Evolutionary conservation across 306 rosid genomes (phyloP).

Genomic region (Prosopis cineraria): DNA sequence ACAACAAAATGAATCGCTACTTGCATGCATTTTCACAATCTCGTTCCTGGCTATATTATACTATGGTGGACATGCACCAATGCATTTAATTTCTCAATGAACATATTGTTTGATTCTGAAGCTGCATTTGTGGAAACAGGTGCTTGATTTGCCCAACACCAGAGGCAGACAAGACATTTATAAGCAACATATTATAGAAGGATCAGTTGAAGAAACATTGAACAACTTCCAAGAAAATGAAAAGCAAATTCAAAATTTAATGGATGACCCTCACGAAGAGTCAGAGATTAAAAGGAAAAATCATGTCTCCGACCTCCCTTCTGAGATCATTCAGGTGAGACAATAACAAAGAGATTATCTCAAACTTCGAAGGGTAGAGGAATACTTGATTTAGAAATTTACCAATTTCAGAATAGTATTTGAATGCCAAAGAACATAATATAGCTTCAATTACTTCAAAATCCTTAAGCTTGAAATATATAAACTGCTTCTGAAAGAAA

Average conservation of each 20-base stretch:
- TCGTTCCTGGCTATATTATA: neutral
- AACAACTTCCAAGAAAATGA: conserved; percentile 9
- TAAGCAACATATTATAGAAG: conserved; percentile 20
- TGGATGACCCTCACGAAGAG: conserved; percentile 25
- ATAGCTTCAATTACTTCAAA: neutral
- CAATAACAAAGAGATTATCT: neutral
- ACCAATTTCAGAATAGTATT: neutral
- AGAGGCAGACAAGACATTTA: conserved; percentile 19
- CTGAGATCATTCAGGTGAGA: conserved; percentile 29
- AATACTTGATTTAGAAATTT: neutral
- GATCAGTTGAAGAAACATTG: conserved; percentile 28
- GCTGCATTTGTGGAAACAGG: conserved; percentile 38
- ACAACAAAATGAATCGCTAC: neutral
- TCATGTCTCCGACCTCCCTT: conserved; percentile 7
- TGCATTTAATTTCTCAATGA: conserved; percentile 7
- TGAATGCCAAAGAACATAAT: neutral
- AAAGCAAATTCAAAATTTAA: conserved; percentile 14
- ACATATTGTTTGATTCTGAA: conserved; percentile 6
- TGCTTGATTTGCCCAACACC: conserved; percentile 15
- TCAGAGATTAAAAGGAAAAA: conserved; percentile 32
- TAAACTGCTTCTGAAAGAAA: neutral
- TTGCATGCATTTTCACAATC: conserved; percentile 8
- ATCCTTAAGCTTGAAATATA: neutral
- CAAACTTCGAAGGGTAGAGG: neutral
- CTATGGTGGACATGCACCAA: neutral